phyloP scores from a whole-genome alignment of 139 green algal genomes.

The Ulvella scutata region DNA sequence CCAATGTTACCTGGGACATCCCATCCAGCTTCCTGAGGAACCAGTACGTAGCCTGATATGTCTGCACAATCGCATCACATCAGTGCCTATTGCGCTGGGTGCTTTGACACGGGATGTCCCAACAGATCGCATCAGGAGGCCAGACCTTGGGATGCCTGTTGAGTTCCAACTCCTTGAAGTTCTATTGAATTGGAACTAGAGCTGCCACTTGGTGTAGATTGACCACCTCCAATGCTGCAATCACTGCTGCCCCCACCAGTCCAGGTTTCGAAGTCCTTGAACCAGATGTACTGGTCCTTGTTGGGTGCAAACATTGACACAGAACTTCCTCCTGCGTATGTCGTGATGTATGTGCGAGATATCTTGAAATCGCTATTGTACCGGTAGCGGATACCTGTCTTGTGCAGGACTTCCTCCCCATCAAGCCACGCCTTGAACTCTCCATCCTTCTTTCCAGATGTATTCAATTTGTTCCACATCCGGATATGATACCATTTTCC shows the following conservation, averaged over 20 bases:
- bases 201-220: background rate
- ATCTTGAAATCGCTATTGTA: background rate
- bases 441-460: background rate
- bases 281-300: background rate
- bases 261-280: background rate
- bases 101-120: background rate
- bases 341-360: background rate
- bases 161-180: background rate
- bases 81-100: too few relatives aligned
- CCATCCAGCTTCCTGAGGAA: background rate
- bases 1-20: background rate
- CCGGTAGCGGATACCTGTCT: background rate
- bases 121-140: background rate
- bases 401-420: background rate
- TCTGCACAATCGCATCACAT: too few relatives aligned
- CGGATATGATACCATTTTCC: background rate
- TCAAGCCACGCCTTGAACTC: background rate
- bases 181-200: background rate
- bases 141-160: background rate
- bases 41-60: background rate
- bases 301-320: background rate
- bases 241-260: background rate
- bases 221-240: background rate
- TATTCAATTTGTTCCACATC: background rate
- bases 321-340: background rate